A percentile compares a stretch with the other conserved stretches of the same genome.
phyloP scores from a whole-genome alignment of 2,329 filamentous ascomycete species.

The Elsinoe australis region DNA sequence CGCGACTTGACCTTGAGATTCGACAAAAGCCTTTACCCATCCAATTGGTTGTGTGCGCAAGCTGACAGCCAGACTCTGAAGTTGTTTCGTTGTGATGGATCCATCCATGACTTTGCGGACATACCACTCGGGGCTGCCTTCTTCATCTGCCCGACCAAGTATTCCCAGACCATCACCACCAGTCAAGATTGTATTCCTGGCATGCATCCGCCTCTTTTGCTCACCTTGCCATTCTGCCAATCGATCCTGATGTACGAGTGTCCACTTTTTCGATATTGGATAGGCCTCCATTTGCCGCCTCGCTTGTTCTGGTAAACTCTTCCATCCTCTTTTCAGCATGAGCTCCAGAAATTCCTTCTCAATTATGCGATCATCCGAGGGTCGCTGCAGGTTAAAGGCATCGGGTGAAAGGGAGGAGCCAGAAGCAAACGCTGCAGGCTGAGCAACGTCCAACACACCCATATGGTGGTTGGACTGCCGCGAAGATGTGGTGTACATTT shows the following conservation, averaged over 20 bases:
- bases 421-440: slow-evolving; percentile 41
- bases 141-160: slow-evolving; percentile 76
- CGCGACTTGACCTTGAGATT: slow-evolving; percentile 93
- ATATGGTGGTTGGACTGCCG: slow-evolving; percentile 34
- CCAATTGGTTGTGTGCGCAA: slow-evolving; percentile 90
- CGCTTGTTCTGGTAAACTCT: slow-evolving; percentile 91
- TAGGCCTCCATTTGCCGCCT: slow-evolving; percentile 94
- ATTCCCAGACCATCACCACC: slow-evolving; percentile 62
- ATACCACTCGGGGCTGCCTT: slow-evolving; percentile 96
- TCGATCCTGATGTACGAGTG: slow-evolving; percentile 87
- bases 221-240: slow-evolving; percentile 91
- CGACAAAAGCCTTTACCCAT: slow-evolving; percentile 94
- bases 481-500: slow-evolving; percentile 32
- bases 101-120: slow-evolving; percentile 96
- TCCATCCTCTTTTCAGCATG: slow-evolving; percentile 97
- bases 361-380: slow-evolving; percentile 72
- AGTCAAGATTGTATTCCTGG: slow-evolving; percentile 54
- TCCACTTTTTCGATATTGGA: slow-evolving; percentile 94
- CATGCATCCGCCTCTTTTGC: slow-evolving; percentile 74
- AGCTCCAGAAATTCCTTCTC: slow-evolving; percentile 86
- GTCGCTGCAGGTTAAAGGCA: slow-evolving; percentile 59
- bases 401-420: slow-evolving; percentile 45
- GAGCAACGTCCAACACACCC: slow-evolving; percentile 36
- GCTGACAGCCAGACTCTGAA: slow-evolving; percentile 90
- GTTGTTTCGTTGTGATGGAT: slow-evolving; percentile 79